phyloP scores from a whole-genome alignment of 371 early-diverging fungal species.

The Zychaea mexicana region DNA sequence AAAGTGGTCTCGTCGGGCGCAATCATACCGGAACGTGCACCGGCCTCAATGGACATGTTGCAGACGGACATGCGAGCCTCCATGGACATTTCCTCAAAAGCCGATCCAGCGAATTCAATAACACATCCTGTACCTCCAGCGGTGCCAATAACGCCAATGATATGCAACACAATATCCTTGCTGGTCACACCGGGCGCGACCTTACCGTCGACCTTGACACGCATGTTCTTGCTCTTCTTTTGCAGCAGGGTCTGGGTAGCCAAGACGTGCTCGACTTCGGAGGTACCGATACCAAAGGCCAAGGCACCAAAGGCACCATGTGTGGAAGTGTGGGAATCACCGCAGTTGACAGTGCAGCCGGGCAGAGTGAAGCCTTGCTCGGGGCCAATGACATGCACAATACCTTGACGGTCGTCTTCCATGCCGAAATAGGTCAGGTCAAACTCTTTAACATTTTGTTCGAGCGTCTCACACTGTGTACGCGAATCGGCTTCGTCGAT shows the following conservation, averaged over 20 bases:
- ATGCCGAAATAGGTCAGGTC: constrained; percentile 71
- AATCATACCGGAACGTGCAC: constrained; percentile 76
- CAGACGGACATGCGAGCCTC: constrained; percentile 74
- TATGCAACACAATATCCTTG: constrained; percentile 70
- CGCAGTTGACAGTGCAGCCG: constrained; percentile 71
- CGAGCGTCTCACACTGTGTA: constrained; percentile 66
- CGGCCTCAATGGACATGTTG: constrained; percentile 78
- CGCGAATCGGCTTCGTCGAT: constrained; percentile 66
- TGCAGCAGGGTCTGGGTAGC: constrained; percentile 73
- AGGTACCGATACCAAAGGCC: constrained; percentile 77
- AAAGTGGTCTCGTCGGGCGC: constrained; percentile 72
- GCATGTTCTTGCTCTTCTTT: constrained; percentile 73
- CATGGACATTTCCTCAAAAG: constrained; percentile 53
- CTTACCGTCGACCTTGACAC: constrained; percentile 57
- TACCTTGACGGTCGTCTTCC: constrained; percentile 69
- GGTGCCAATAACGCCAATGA: constrained; percentile 72
- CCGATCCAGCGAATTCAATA: constrained; percentile 65
- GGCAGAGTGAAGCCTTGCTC: constrained; percentile 78
- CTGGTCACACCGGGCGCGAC: constrained; percentile 58
- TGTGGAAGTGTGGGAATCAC: constrained; percentile 75
- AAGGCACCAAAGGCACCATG: constrained; percentile 78
- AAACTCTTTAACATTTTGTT: constrained; percentile 65
- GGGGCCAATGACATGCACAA: constrained; percentile 78
- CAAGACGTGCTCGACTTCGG: constrained; percentile 75
- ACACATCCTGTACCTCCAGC: constrained; percentile 74